Base-by-base conservation (phyloP, 1,139 yeast genomes). In the Candida dubliniensis region DNA sequence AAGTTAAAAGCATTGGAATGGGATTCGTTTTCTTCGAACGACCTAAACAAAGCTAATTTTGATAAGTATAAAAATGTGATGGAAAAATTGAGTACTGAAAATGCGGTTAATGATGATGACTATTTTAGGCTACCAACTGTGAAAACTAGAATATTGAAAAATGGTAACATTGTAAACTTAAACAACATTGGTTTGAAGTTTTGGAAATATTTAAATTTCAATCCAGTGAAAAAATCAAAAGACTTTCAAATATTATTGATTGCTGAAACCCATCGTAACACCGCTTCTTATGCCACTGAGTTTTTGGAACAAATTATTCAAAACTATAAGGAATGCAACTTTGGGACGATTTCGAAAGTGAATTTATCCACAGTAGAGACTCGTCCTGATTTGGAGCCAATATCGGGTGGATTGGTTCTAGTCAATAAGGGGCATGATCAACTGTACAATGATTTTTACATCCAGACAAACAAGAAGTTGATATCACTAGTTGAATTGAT, bases 131-230 rank as follows among this genome's bases (percentile, higher is more conserved):
- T 68, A 31, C 59, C 66, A 3, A 52, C 46, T 1, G 52, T 59
- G n/a, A 67, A 67, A 39, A 51, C 64, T 1, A 58, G 59, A 40
- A 68, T 69, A 1, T 36, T 58, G 34, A 74, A 72, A 44, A 56
- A 63, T 37, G 56, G 64, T 12, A 53, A 60, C 10, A 59, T 66
- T 14, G 53, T 74, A 14, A 73, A 73, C 48, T 58, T 74, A 44
- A 69, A 71, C 47, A 60, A 64, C 4, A 49, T 65, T 2, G 71
- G 73, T 4, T 51, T 79, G 6, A 60, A 68, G 13, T 74, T 78
- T 48, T 82, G 88, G 88, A 76, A 73, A 43, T 62, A 74, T 47
- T 59, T 85, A 51, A 77, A 78, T 47, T 71, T 84, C 42, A 71
- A 75, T 42, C 88, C 91, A 0, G 55, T 76, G 7, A 74, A 74